Percentiles rank a stretch among this genome's conserved stretches.
phyloP scores from a whole-genome alignment of 768 basidiomycete genomes.

The Termitomyces sp. region DNA sequence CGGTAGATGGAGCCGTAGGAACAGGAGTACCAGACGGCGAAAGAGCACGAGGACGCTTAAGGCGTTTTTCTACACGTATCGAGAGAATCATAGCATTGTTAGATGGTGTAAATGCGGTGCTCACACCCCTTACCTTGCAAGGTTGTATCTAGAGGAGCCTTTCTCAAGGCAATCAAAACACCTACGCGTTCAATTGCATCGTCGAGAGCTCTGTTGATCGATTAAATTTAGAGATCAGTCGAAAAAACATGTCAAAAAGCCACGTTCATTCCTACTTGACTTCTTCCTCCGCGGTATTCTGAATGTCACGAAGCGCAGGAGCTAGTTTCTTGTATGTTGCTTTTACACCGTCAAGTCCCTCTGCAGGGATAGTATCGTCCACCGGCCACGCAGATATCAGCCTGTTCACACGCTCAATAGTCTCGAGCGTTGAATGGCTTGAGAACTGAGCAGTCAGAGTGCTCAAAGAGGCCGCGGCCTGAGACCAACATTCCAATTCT shows the following conservation, averaged over 20 bases:
- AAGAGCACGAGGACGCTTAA: constrained; percentile 69
- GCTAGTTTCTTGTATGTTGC: constrained; percentile 60
- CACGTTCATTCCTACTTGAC: constrained; percentile 45
- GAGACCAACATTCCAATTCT: constrained; percentile 81
- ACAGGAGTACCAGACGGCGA: constrained; percentile 64
- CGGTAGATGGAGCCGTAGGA: constrained; percentile 32
- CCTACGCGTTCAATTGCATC: constrained; percentile 67
- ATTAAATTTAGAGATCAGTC: constrained; percentile 3
- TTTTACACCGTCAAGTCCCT: constrained; percentile 66
- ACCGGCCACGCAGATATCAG: constrained; percentile 69
- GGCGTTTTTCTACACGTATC: constrained; percentile 62
- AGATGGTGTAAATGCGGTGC: not conserved
- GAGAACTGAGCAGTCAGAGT: constrained; percentile 54
- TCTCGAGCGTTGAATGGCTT: constrained; percentile 49
- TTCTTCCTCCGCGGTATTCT: constrained; percentile 58
- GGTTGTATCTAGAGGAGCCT: constrained; percentile 56
- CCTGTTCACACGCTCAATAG: constrained; percentile 72
- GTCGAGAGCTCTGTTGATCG: constrained; percentile 58
- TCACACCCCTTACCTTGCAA: constrained; percentile 48
- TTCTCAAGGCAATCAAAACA: constrained; percentile 70
- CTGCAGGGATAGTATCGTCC: constrained; percentile 66
- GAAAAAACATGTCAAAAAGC: not conserved
- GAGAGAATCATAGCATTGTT: not conserved
- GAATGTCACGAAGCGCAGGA: constrained; percentile 63
- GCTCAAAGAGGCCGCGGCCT: constrained; percentile 59